These are phyloP conservation scores for Cucumis cinereus DNA, from an alignment of 306 rosid genomes.

Conservation along the genomic window DNA sequence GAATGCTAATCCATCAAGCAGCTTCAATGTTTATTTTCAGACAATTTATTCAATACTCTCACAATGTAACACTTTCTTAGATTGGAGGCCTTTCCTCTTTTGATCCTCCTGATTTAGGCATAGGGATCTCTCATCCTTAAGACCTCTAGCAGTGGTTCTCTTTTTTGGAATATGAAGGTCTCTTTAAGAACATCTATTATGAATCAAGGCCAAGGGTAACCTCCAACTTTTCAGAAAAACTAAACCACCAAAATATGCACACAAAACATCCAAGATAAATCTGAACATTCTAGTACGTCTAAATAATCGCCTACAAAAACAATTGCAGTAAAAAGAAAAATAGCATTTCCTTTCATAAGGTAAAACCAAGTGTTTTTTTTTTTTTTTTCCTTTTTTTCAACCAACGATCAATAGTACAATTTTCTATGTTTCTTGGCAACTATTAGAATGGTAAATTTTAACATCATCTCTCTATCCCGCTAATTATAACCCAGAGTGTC, in stretches of 20 bases:
- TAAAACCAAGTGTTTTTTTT: no score
- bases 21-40: background rate
- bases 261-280: background rate
- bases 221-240: background rate
- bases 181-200: background rate
- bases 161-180: no score
- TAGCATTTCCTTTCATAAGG: background rate
- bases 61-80: background rate
- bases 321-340: background rate
- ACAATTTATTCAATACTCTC: background rate
- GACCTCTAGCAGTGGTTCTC: no score
- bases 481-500: background rate
- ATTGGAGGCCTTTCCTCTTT: no score
- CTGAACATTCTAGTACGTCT: background rate
- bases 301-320: background rate
- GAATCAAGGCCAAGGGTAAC: background rate
- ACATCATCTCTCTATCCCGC: background rate
- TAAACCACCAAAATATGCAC: background rate
- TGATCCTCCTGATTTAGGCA: no score
- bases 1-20: background rate
- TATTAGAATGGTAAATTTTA: background rate
- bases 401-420: background rate
- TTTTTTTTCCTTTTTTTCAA: no score
- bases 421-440: background rate
- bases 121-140: no score